Evolutionary conservation across 2,329 filamentous ascomycete species (phyloP).

Genomic region (Diaporthe sp.): DNA sequence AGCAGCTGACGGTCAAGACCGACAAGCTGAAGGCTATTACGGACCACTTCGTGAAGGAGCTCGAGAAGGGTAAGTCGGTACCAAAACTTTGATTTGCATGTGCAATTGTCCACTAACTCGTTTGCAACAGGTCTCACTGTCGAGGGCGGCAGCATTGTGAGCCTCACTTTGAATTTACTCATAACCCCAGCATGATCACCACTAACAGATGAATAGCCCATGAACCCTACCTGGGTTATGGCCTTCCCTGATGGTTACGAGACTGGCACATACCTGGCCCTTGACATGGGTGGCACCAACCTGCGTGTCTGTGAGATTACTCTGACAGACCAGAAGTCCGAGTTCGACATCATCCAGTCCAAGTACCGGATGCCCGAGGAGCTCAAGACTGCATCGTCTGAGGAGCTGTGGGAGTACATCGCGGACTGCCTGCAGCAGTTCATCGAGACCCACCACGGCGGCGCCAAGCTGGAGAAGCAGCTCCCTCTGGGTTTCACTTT

Average conservation of each 20-base stretch:
- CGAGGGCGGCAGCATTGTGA: constrained; percentile 91
- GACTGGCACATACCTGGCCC: constrained; percentile 85
- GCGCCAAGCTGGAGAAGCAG: constrained; percentile 68
- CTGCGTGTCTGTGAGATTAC: constrained; percentile 94
- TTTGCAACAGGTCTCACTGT: constrained; percentile 74
- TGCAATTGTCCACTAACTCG: constrained; percentile 29
- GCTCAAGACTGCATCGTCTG: constrained; percentile 84
- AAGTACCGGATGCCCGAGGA: constrained; percentile 96
- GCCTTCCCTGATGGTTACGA: constrained; percentile 87
- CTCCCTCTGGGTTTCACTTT: constrained; percentile 94
- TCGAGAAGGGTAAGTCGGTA: constrained; percentile 77
- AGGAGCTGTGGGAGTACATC: constrained; percentile 95
- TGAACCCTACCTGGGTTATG: constrained; percentile 99
- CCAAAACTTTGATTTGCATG: not conserved
- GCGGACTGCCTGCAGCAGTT: constrained; percentile 93
- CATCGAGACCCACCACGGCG: constrained; percentile 84
- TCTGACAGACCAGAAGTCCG: constrained; percentile 85
- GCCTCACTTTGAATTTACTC: constrained; percentile 47
- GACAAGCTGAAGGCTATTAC: constrained; percentile 90
- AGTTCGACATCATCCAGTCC: constrained; percentile 94
- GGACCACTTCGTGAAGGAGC: constrained; percentile 87
- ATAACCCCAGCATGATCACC: not conserved
- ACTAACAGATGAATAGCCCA: constrained; percentile 70
- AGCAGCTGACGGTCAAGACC: constrained; percentile 81
- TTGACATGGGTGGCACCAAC: constrained; percentile 98